Percentiles rank a stretch among this genome's conserved stretches.
These are phyloP conservation scores for Volvox reticuliferus DNA, from an alignment of 139 green algal species.

Conservation along the genomic window DNA sequence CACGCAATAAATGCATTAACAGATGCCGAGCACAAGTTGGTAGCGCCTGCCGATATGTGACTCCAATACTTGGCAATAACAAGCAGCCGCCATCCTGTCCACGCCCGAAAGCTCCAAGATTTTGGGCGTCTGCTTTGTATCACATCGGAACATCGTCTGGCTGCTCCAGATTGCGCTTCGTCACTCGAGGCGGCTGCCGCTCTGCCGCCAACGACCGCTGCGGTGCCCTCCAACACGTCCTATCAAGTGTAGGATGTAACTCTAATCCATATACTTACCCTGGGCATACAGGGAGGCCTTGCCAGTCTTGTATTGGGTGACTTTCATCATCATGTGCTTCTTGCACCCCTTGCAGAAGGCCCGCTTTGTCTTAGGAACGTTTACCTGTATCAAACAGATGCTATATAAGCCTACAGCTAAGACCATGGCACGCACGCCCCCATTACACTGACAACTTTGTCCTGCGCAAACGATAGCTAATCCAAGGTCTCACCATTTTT, in stretches of 20 bases:
- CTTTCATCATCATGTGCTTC: conserved; percentile 99
- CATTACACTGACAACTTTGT: neutral
- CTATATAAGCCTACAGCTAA: neutral
- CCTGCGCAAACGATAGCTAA: neutral
- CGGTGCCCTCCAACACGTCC: neutral
- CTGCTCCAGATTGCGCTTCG: neutral
- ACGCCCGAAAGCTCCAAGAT: too few species aligned
- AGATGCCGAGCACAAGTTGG: neutral
- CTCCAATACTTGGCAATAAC: too few species aligned
- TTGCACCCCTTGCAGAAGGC: conserved; percentile 98
- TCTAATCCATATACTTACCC: conserved; percentile 68
- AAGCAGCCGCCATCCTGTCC: too few species aligned
- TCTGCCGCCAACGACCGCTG: neutral
- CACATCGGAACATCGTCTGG: too few species aligned
- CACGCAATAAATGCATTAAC: neutral
- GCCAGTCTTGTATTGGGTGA: conserved; percentile 99
- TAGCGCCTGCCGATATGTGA: neutral
- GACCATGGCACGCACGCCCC: neutral
- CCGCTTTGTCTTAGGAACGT: conserved; percentile 98
- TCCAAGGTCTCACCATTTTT: conserved; percentile 36
- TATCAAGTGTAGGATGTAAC: neutral
- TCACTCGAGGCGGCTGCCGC: conserved; percentile 2
- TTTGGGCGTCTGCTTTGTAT: too few species aligned
- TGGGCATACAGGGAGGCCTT: conserved; percentile 99
- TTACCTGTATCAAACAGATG: conserved; percentile 86